Conservation (phyloP, 2,329 filamentous ascomycete species). For the Colletotrichum sp. region DNA sequence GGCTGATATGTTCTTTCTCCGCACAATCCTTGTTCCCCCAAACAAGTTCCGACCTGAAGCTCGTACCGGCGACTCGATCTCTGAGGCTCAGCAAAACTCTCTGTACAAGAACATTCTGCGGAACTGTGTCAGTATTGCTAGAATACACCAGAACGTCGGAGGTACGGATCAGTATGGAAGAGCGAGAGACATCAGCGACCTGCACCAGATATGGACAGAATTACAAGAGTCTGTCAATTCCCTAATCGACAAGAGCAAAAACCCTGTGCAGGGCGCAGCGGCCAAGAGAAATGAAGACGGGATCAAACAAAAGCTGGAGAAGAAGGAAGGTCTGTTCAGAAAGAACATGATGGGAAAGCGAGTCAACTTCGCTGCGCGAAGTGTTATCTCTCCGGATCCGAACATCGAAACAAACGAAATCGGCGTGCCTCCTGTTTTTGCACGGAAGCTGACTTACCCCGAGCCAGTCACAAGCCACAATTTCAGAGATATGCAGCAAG, state of each 20-base stretch:
- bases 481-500: slow-evolving; percentile 93
- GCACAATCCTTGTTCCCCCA: slow-evolving; percentile 85
- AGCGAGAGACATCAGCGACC: slow-evolving; percentile 71
- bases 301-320: slow-evolving; percentile 97
- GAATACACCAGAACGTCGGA: slow-evolving; percentile 62
- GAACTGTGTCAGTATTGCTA: slow-evolving; percentile 73
- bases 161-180: slow-evolving; percentile 47
- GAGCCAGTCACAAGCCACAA: slow-evolving; percentile 98
- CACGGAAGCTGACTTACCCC: slow-evolving; percentile 92
- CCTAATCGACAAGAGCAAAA: slow-evolving; percentile 89
- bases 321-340: slow-evolving; percentile 97
- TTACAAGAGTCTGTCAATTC: slow-evolving; percentile 91
- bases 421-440: slow-evolving; percentile 97
- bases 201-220: slow-evolving; percentile 81
- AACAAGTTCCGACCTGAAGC: slow-evolving; percentile 92
- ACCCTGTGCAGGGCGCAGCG: slow-evolving; percentile 79
- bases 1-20: slow-evolving; percentile 94
- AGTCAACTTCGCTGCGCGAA: slow-evolving; percentile 96
- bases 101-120: slow-evolving; percentile 87
- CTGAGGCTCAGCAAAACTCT: slow-evolving; percentile 87
- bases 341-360: slow-evolving; percentile 99
- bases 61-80: slow-evolving; percentile 78
- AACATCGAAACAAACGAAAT: slow-evolving; percentile 99
- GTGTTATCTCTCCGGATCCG: slow-evolving; percentile 96
- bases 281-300: slow-evolving; percentile 85